Percentiles rank a stretch among this genome's conserved stretches.
phyloP scores from a whole-genome alignment of 2,329 filamentous ascomycete species.

The Thelonectria blattea region DNA sequence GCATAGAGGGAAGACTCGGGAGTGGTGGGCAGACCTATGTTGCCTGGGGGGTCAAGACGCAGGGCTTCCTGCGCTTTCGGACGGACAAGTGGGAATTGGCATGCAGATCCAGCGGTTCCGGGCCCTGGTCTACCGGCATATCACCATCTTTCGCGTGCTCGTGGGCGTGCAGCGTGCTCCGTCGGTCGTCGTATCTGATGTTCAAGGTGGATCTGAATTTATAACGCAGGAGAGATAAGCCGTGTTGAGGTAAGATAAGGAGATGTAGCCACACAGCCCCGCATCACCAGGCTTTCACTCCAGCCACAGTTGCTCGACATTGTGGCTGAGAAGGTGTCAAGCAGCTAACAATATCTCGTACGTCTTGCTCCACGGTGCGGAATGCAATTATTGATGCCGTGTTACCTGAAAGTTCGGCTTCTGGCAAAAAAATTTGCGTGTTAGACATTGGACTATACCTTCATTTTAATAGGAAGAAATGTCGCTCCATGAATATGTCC shows the following conservation, averaged over 20 bases:
- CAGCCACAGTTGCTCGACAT: background rate
- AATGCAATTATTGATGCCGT: too few relatives aligned
- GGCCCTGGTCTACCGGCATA: slow-evolving; percentile 8
- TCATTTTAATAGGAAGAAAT: too few relatives aligned
- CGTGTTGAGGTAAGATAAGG: background rate
- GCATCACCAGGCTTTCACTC: background rate
- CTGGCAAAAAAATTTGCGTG: too few relatives aligned
- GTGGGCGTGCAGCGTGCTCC: slow-evolving; percentile 2
- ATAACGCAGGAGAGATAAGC: slow-evolving; percentile 15
- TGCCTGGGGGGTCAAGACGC: background rate
- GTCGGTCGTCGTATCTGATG: slow-evolving; percentile 8
- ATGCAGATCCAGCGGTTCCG: background rate
- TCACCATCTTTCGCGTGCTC: background rate
- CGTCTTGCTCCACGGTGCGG: too few relatives aligned
- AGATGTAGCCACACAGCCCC: background rate
- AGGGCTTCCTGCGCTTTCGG: background rate
- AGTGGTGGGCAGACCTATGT: background rate
- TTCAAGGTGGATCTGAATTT: slow-evolving; percentile 12
- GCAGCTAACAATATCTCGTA: too few relatives aligned
- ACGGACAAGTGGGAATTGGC: background rate
- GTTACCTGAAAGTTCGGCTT: too few relatives aligned
- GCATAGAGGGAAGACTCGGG: slow-evolving; percentile 22
- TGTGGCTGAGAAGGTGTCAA: background rate
- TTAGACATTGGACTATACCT: too few relatives aligned
- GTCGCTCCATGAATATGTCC: too few relatives aligned